phyloP scores from a whole-genome alignment of 2,329 filamentous ascomycete species.

The Arthrobotrys entomopaga region DNA sequence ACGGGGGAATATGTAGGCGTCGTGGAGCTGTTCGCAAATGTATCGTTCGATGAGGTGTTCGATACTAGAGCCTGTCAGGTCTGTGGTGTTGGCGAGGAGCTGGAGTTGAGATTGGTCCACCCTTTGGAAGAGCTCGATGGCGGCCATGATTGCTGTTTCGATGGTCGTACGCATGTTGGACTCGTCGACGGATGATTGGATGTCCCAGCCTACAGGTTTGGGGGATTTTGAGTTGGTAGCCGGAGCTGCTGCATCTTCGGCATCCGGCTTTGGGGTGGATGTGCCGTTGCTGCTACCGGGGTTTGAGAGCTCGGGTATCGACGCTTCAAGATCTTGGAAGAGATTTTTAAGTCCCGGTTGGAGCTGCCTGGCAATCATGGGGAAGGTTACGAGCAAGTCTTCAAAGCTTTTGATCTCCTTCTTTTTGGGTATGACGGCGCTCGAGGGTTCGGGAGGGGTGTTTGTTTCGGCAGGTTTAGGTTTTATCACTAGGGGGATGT shows the following conservation, averaged over 20 bases:
- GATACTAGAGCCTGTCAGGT: conserved; percentile 88
- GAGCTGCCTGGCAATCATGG: conserved; percentile 96
- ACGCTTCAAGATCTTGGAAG: conserved; percentile 84
- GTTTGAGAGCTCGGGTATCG: conserved; percentile 37
- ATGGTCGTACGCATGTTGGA: conserved; percentile 86
- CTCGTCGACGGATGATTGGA: conserved; percentile 70
- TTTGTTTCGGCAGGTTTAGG: conserved; percentile 40
- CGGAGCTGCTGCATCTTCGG: conserved; percentile 64
- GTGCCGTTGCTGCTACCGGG: conserved; percentile 67
- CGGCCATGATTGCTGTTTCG: conserved; percentile 89
- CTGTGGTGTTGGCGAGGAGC: conserved; percentile 88
- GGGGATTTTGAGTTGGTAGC: conserved; percentile 60
- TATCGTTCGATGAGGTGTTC: conserved; percentile 96
- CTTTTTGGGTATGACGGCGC: conserved; percentile 69
- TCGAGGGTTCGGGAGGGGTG: conserved; percentile 58
- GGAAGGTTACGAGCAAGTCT: conserved; percentile 89
- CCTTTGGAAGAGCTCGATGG: conserved; percentile 93
- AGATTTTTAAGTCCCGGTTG: conserved; percentile 87
- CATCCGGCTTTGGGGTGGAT: conserved; percentile 61
- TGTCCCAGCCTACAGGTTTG: conserved; percentile 56
- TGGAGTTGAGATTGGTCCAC: conserved; percentile 97
- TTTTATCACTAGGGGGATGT: conserved; percentile 58
- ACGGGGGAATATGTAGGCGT: conserved; percentile 81
- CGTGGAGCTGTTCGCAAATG: conserved; percentile 90
- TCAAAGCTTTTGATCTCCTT: conserved; percentile 92